phyloP scores from a whole-genome alignment of 805 yeast species.

The Candida krabiensis region DNA sequence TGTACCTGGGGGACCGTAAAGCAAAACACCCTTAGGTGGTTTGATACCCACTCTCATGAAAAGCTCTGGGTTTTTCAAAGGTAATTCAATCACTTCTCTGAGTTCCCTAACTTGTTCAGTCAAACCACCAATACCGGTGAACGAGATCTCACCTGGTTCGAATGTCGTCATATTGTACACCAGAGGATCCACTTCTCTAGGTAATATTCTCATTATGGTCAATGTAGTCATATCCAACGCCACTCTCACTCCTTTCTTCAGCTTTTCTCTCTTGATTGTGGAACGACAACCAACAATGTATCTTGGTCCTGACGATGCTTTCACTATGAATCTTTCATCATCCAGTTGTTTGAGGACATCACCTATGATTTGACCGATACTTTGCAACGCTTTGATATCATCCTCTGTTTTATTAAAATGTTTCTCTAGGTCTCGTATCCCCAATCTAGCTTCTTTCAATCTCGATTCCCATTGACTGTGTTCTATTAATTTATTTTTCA shows the following conservation, averaged over 20 bases:
- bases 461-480: constrained; percentile 95
- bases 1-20: constrained; percentile 99
- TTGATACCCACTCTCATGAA: constrained; percentile 95
- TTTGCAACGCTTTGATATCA: constrained; percentile 94
- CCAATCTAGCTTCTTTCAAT: constrained; percentile 77
- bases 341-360: constrained; percentile 94
- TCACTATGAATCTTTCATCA: constrained; percentile 91
- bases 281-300: constrained; percentile 97
- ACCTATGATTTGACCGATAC: constrained; percentile 96
- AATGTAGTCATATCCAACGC: constrained; percentile 97
- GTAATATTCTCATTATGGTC: constrained; percentile 95
- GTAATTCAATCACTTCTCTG: constrained; percentile 96
- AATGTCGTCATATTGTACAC: constrained; percentile 98
- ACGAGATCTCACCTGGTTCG: constrained; percentile 96
- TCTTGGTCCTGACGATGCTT: constrained; percentile 96
- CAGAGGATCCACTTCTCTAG: constrained; percentile 96
- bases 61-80: constrained; percentile 94
- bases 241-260: constrained; percentile 93
- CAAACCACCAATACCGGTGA: constrained; percentile 94
- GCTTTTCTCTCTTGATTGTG: constrained; percentile 76
- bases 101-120: constrained; percentile 94
- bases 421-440: constrained; percentile 79
- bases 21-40: constrained; percentile 96
- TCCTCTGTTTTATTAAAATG: constrained; percentile 92
- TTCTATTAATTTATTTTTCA: constrained; percentile 83